These are phyloP conservation scores for Colletotrichum eremochloae DNA, from an alignment of 2,329 filamentous ascomycete species.

Conservation along the genomic window DNA sequence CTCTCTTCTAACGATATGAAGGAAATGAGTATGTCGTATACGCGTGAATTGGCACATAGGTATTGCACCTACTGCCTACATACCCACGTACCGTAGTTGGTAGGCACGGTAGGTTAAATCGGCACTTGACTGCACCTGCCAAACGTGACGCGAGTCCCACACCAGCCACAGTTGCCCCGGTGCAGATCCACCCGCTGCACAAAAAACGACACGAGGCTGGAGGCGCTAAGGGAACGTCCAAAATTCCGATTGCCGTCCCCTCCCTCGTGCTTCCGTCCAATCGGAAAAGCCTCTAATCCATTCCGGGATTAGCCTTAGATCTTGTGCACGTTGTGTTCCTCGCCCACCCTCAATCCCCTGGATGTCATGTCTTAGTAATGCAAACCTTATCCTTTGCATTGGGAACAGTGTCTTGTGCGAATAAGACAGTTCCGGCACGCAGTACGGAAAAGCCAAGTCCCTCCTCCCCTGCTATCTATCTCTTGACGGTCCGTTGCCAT, in stretches of 20 bases:
- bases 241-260: slow-evolving; percentile 38
- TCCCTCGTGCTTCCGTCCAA: slow-evolving; percentile 25
- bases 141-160: neutral
- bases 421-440: slow-evolving; percentile 15
- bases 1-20: neutral
- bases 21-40: neutral
- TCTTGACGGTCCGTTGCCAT: neutral
- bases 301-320: slow-evolving; percentile 35
- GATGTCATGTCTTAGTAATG: slow-evolving; percentile 40
- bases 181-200: slow-evolving; percentile 28
- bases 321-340: slow-evolving; percentile 37
- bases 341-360: slow-evolving; percentile 29
- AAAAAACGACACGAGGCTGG: slow-evolving; percentile 39
- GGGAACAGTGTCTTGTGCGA: slow-evolving; percentile 28
- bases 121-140: slow-evolving; percentile 40
- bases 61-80: too few relatives aligned
- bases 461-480: neutral
- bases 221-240: slow-evolving; percentile 29
- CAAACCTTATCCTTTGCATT: slow-evolving; percentile 42
- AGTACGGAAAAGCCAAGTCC: neutral
- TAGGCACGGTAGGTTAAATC: too few relatives aligned
- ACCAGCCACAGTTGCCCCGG: slow-evolving; percentile 29
- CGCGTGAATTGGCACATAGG: neutral
- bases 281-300: slow-evolving; percentile 14
- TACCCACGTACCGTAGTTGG: neutral